phyloP scores from a whole-genome alignment of 805 yeast genomes.

The Torulaspora quercuum region DNA sequence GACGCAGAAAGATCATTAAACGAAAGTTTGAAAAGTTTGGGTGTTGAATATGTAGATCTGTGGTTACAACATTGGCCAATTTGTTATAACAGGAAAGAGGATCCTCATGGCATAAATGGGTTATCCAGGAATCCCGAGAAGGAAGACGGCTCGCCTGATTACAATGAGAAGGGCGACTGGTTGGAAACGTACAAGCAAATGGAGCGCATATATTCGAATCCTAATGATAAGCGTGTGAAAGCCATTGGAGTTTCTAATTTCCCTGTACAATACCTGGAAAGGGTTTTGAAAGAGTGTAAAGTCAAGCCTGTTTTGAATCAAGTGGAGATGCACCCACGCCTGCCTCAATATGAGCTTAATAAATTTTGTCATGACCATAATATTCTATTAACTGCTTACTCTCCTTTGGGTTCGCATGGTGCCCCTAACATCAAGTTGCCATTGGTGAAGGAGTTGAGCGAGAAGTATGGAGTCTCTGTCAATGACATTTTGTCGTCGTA shows the following conservation, averaged over 20 bases:
- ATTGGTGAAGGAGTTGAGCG: constrained; percentile 49
- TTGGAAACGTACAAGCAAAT: constrained; percentile 53
- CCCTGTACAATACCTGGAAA: constrained; percentile 39
- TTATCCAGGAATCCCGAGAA: constrained; percentile 31
- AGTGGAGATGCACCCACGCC: constrained; percentile 69
- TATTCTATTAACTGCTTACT: constrained; percentile 53
- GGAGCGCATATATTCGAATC: constrained; percentile 33
- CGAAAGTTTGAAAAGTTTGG: constrained; percentile 55
- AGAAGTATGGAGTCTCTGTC: constrained; percentile 49
- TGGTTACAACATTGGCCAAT: constrained; percentile 79
- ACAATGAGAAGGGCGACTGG: constrained; percentile 43
- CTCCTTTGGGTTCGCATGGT: constrained; percentile 63
- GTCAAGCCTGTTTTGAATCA: constrained; percentile 55
- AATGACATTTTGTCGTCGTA: constrained; percentile 62
- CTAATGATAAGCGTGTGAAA: constrained; percentile 44
- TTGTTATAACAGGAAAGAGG: constrained; percentile 37
- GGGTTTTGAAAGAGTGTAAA: constrained; percentile 42
- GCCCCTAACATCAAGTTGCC: constrained; percentile 60
- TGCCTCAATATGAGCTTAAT: constrained; percentile 59
- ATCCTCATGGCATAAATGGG: constrained; percentile 25
- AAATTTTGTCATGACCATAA: constrained; percentile 51
- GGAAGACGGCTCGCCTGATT: constrained; percentile 36
- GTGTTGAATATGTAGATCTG: constrained; percentile 72
- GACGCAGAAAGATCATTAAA: constrained; percentile 52
- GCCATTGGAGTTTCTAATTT: constrained; percentile 61